Evolutionary conservation across 164 flowering plant genomes (phyloP).

Genomic region (Nelumbo lutea): DNA sequence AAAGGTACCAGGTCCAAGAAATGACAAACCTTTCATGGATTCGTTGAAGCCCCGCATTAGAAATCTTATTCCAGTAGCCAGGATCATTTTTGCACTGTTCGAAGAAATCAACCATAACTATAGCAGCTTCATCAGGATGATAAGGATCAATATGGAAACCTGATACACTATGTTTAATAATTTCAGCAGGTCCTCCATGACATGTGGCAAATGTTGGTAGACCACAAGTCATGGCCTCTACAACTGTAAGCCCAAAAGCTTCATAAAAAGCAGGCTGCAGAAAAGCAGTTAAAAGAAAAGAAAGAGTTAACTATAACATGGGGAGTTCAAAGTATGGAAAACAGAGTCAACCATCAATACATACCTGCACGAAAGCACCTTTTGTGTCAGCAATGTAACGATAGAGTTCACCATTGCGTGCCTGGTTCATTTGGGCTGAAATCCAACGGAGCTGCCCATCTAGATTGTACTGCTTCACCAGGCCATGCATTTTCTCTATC

Average conservation of each 20-base stretch:
- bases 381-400: constrained; percentile 86
- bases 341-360: neutral
- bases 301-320: neutral
- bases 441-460: constrained; percentile 88
- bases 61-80: constrained; percentile 63
- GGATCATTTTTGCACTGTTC: constrained; percentile 54
- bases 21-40: constrained; percentile 63
- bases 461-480: constrained; percentile 63
- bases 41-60: constrained; percentile 58
- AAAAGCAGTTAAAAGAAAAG: neutral
- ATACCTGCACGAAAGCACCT: constrained; percentile 92
- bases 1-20: neutral
- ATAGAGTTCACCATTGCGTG: constrained; percentile 92
- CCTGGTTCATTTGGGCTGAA: constrained; percentile 70
- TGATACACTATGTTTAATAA: constrained; percentile 80
- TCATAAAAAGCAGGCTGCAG: constrained; percentile 93
- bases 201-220: constrained; percentile 97
- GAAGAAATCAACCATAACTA: constrained; percentile 55
- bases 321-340: neutral
- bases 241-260: constrained; percentile 96
- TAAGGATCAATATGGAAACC: constrained; percentile 97
- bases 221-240: constrained; percentile 98
- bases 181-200: constrained; percentile 98
- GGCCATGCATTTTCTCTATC: constrained; percentile 86
- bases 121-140: constrained; percentile 74